Evolutionary conservation across 2,329 filamentous ascomycete species (phyloP).

Genomic region (Aureobasidium subglaciale): DNA sequence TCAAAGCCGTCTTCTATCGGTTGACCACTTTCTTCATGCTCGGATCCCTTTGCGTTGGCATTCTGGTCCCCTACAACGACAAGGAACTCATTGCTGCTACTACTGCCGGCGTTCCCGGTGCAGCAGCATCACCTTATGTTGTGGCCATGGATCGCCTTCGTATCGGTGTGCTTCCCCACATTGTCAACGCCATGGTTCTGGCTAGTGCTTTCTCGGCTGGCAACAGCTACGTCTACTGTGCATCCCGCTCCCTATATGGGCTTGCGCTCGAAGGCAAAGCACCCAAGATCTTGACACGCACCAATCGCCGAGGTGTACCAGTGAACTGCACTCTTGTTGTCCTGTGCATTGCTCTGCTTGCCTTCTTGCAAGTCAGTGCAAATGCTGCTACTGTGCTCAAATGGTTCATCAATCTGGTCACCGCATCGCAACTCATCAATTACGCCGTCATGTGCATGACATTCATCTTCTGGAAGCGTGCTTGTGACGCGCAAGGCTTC

Average conservation of each 20-base stretch:
- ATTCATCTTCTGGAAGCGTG: conserved; percentile 65
- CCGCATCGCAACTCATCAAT: conserved; percentile 68
- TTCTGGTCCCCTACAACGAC: conserved; percentile 65
- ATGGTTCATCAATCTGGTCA: conserved; percentile 67
- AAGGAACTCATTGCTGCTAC: conserved; percentile 55
- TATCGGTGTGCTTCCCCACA: conserved; percentile 58
- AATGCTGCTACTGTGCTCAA: conserved; percentile 59
- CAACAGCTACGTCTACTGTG: conserved; percentile 62
- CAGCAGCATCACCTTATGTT: conserved; percentile 61
- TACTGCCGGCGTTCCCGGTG: conserved; percentile 46
- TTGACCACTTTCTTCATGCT: conserved; percentile 69
- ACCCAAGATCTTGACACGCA: conserved; percentile 52
- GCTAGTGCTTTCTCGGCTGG: conserved; percentile 62
- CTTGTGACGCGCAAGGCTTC: conserved; percentile 61
- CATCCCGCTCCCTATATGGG: conserved; percentile 61
- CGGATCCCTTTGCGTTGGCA: conserved; percentile 64
- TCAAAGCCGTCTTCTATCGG: conserved; percentile 73
- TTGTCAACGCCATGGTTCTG: conserved; percentile 67
- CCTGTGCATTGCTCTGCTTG: conserved; percentile 60
- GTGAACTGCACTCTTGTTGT: conserved; percentile 64
- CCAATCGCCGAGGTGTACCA: conserved; percentile 61
- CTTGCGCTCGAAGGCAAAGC: conserved; percentile 63
- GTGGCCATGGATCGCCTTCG: conserved; percentile 61
- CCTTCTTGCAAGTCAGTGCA: conserved; percentile 66
- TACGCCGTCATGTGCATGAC: conserved; percentile 63